Conservation (phyloP, 2,329 filamentous ascomycete species). For the Dothistroma pini region DNA sequence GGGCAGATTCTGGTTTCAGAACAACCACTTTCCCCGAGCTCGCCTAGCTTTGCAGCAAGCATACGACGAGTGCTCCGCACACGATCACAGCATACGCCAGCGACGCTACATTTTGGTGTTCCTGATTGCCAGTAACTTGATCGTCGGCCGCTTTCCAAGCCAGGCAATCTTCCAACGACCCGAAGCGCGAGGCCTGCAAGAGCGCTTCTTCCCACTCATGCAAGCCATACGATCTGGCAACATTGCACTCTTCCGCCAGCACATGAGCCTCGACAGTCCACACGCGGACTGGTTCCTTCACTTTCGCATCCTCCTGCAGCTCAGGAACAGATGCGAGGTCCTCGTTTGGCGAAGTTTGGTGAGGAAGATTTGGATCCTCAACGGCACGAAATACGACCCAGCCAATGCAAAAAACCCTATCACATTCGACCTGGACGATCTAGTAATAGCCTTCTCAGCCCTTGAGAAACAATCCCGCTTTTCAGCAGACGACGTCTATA, state of each 20-base stretch:
- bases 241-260: constrained; percentile 66
- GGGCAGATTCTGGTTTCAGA: constrained; percentile 82
- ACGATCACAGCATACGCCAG: constrained; percentile 56
- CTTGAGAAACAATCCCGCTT: constrained; percentile 54
- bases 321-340: constrained; percentile 73
- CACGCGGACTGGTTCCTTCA: constrained; percentile 70
- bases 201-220: constrained; percentile 71
- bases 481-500: constrained; percentile 36
- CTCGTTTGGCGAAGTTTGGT: constrained; percentile 81
- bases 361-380: constrained; percentile 72
- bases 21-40: constrained; percentile 76
- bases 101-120: constrained; percentile 77
- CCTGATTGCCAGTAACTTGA: constrained; percentile 76
- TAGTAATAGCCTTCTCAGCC: constrained; percentile 61
- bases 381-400: constrained; percentile 58
- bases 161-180: constrained; percentile 61
- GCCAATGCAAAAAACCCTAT: constrained; percentile 56
- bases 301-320: constrained; percentile 69
- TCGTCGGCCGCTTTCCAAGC: constrained; percentile 80
- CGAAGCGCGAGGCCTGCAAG: constrained; percentile 62
- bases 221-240: constrained; percentile 69
- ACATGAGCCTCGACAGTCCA: constrained; percentile 53
- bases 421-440: constrained; percentile 67
- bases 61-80: constrained; percentile 66
- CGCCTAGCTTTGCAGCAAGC: constrained; percentile 71